These are phyloP conservation scores for Acidomyces sp. DNA, from an alignment of 495 filamentous ascomycete species.

Conservation along the genomic window DNA sequence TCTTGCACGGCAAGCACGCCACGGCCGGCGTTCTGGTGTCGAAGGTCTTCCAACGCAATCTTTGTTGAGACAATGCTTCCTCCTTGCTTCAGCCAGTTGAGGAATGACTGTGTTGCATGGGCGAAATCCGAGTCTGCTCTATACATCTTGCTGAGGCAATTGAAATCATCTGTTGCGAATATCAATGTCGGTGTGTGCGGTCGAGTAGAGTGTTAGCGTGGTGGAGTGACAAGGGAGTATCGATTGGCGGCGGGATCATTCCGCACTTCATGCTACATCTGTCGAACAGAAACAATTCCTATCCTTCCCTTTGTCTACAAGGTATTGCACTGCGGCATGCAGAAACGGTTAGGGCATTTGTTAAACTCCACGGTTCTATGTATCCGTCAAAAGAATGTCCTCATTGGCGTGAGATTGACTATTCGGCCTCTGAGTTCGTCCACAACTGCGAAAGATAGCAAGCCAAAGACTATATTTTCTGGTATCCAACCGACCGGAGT, in stretches of 20 bases:
- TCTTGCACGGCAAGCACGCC: constrained; percentile 48
- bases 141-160: too few species aligned
- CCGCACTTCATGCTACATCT: too few species aligned
- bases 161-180: too few species aligned
- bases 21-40: constrained; percentile 40
- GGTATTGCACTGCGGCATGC: too few species aligned
- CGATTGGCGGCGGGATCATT: too few species aligned
- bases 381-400: too few species aligned
- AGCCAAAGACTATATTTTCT: constrained; percentile 55
- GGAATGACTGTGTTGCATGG: constrained; percentile 37
- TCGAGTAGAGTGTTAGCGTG: not conserved
- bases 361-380: too few species aligned
- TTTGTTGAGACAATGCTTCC: constrained; percentile 43
- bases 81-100: constrained; percentile 40
- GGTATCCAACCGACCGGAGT: constrained; percentile 93
- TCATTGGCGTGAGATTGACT: too few species aligned
- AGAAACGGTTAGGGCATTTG: too few species aligned
- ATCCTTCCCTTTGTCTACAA: too few species aligned
- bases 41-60: constrained; percentile 41
- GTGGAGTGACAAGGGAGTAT: too few species aligned
- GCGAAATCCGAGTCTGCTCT: constrained; percentile 26
- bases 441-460: not conserved
- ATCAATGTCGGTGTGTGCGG: not conserved
- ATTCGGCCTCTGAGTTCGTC: not conserved
- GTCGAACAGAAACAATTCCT: too few species aligned